Evolutionary conservation across 306 rosid genomes (phyloP), one percentile per base, ranked within the genome.

Genomic region (Citrullus amarus): DNA sequence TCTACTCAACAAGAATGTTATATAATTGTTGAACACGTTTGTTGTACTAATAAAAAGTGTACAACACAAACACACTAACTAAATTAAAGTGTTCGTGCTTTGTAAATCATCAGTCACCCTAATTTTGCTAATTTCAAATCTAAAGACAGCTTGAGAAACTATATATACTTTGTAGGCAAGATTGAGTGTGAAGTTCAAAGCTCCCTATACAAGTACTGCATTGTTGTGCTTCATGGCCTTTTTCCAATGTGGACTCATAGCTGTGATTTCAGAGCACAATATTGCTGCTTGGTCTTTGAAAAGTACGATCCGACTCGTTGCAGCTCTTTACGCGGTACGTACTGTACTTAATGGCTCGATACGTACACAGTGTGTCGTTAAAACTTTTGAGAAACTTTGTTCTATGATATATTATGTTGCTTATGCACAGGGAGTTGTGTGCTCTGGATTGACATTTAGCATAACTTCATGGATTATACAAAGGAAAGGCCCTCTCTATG

Each of bases 401-500:
- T 17, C 9, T 18, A 63, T 63, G 71, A 63, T 15, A 41, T 39
- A 14, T 70, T 10, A 76, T 83, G 81, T 56, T n/a, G 22, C 18
- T 65, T 66, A 48, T 48, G 16, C 8, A 88, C 86, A 93, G 96
- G 98, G 96, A 34, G 32, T 84, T 43, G 18, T 91, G 82, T 88
- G 88, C 44, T 87, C 89, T 11, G 95, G 82, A 20, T 11, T 91
- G 43, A 83, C 88, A 8, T 89, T 77, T 82, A 76, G 78, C 61
- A 81, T 93, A 13, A 76, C 91, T 18, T 83, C 93, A 0, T 93
- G 96, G 98, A 78, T 87, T 43, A 91, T 93, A 48, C 93, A 86
- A 54, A 85, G 78, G 69, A 89, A 88, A 84, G 98, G 98, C 22
- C 90, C 96, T 62, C 89, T 94, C 50, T 94, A 88, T 67, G 96